A percentile compares a stretch with the other conserved stretches of the same genome.
Conservation (phyloP, 2,329 filamentous ascomycete species). For the Sporothrix euskadiensis region DNA sequence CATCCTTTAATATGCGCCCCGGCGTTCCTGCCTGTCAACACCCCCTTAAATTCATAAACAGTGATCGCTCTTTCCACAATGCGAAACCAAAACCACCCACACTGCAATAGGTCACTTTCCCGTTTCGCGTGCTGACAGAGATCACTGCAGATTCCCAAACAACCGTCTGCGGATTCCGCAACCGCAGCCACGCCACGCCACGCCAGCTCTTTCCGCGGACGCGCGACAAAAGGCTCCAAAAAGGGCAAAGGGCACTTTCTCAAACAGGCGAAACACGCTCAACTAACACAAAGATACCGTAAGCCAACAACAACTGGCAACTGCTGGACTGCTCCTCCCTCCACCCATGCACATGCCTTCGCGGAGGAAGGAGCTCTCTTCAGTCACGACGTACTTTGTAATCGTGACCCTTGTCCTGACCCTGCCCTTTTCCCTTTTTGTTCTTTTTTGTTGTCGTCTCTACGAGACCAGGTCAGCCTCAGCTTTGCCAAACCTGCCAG, state of each 20-base stretch:
- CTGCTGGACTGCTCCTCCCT: not conserved
- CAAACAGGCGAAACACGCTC: not conserved
- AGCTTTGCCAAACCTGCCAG: conserved; percentile 2
- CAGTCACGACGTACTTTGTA: not conserved
- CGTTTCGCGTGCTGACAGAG: conserved; percentile 17
- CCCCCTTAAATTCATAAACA: conserved; percentile 5
- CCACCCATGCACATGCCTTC: conserved; percentile 9
- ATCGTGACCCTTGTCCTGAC: not conserved
- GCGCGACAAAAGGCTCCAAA: not conserved
- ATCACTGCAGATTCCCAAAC: conserved; percentile 20
- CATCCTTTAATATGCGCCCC: not conserved
- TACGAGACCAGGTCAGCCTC: not conserved
- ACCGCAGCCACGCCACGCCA: conserved; percentile 5
- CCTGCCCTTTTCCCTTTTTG: not conserved
- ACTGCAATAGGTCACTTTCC: not conserved
- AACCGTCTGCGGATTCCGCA: conserved; percentile 6
- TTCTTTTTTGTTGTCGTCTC: not conserved
- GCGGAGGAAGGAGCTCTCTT: not conserved
- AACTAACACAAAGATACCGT: not conserved
- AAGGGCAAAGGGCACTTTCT: not conserved
- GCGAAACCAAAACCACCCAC: not conserved
- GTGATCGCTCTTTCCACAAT: conserved; percentile 3
- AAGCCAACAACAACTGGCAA: not conserved
- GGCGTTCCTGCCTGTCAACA: not conserved
- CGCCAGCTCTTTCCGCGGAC: conserved; percentile 9